Evolutionary conservation across 2,329 filamentous ascomycete genomes (phyloP), one percentile per base, ranked within the genome.

Genomic region (Xylariaceae sp.): DNA sequence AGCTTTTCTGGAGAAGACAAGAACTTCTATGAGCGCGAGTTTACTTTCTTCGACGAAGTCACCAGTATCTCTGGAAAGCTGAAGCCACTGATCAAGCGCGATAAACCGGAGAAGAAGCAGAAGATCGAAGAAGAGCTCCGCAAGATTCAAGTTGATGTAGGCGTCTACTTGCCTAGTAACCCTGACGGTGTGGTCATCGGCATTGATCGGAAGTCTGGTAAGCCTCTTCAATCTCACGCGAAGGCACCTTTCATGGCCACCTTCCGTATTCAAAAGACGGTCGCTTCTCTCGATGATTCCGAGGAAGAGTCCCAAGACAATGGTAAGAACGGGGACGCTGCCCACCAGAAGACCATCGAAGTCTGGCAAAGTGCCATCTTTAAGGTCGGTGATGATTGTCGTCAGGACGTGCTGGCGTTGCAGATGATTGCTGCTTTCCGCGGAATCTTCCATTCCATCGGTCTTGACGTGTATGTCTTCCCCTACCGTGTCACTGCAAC

Each of bases 341-440:
- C 70, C 6, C 68, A 69, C 34, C 76, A 77, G 56, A 84, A 82
- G 68, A 90, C 86, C 0, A 85, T 96, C 66, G 95, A 99, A 74
- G 88, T 93, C n/a, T 97, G 94, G 95, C 94, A 99, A 74, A 96
- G 92, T 1, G 94, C 93, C 58, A 99, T 99, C 71, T 99, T 99
- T 86, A 99, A 99, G 74, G 95, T 99, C 53, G 94, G 94, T 63
- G 94, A 99, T 72, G 94, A 99, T 74, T 97, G 94, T 73, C 88
- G 94, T 54, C 94, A 99, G 76, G 95, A 99, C 69, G 89, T 99
- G 55, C 81, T 99, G 61, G 94, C 94, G 1, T 79, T 99, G 62
- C 94, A 99, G 75, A 95, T 99, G 88, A 97, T 99, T 72, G 88
- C 94, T 0, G 92, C 92, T 1, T 99, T 99, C 80, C 88, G 94